phyloP scores from a whole-genome alignment of 2,329 filamentous ascomycete genomes.

The Orbilia brochopaga region DNA sequence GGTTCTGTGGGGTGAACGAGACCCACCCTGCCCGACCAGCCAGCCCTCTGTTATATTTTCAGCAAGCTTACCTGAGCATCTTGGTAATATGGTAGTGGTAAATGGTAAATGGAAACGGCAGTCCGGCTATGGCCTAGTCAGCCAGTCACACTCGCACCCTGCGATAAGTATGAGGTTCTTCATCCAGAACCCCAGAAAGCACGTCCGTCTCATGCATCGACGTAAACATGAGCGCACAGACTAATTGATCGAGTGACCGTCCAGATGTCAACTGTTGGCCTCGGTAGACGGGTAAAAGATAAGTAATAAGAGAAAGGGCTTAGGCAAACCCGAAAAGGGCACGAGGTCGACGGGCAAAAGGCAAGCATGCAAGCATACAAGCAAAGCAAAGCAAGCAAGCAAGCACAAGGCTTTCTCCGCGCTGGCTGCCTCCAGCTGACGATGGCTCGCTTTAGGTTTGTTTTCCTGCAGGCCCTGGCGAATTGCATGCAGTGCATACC shows the following conservation, averaged over 20 bases:
- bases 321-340: slow-evolving; percentile 14
- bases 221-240: slow-evolving; percentile 14
- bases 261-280: too few species aligned
- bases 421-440: slow-evolving; percentile 1
- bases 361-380: slow-evolving; percentile 4
- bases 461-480: slow-evolving; percentile 3
- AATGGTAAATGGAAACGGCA: not conserved
- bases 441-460: not conserved
- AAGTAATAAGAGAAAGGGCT: not conserved
- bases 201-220: slow-evolving; percentile 27
- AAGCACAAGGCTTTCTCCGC: slow-evolving; percentile 6
- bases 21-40: not conserved
- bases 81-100: too few species aligned
- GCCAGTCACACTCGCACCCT: too few species aligned
- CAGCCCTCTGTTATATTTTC: slow-evolving; percentile 1
- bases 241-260: too few species aligned
- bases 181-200: not conserved
- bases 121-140: not conserved
- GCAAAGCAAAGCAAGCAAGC: not conserved
- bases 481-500: not conserved
- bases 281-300: slow-evolving; percentile 30
- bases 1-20: slow-evolving; percentile 1
- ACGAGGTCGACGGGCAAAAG: slow-evolving; percentile 7
- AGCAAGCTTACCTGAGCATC: not conserved
- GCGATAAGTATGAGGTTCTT: not conserved